Base-by-base conservation (phyloP, 495 filamentous ascomycete species). In the Neurospora africana region DNA sequence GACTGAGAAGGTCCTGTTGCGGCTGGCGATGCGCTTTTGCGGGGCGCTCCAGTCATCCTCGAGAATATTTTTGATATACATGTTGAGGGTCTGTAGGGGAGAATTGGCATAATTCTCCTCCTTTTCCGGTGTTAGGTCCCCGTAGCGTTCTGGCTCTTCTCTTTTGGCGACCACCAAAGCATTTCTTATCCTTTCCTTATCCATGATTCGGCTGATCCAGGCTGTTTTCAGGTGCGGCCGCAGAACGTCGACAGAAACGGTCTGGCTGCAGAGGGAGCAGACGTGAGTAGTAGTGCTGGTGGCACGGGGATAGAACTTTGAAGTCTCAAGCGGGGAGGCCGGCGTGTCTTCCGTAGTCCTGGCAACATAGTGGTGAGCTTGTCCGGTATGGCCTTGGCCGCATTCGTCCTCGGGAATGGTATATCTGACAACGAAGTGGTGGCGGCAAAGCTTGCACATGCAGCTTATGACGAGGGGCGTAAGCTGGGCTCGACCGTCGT, bases 1-100 rank as follows among this genome's bases (percentile, higher is more conserved):
- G 17, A 89, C 82, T 69, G 87, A 82, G 75, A 93, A 96, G 19
- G 86, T 86, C 78, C 92, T 94, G 80, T 94, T 94, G 9, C 86
- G 80, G 17, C 85, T 84, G 5, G 88, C 86, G 70, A 95, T 92
- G 27, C 80, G 75, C 77, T 87, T 89, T 41, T 83, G 82, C 38
- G 74, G 65, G 0, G 47, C 78, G 75, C 69, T 79, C 75, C 9
- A 76, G 69, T 72, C 75, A 43, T 84, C 80, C 38, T 84, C 77
- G 68, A 92, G 80, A 9, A 89, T 83, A 75, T 94, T 91, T 8
- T 74, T 80, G 35, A 94, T 77, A 76, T 93, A 94, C 65, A 81
- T 82, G 35, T 84, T 84, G 41, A 94, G 80, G 30, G 87, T 89
- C 27, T 82, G 75, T 33, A 90, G 78, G 0, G 89, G 83, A 5